These are phyloP conservation scores for Aureobasidium zeae DNA, from an alignment of 2,329 filamentous ascomycete genomes.

Conservation along the genomic window DNA sequence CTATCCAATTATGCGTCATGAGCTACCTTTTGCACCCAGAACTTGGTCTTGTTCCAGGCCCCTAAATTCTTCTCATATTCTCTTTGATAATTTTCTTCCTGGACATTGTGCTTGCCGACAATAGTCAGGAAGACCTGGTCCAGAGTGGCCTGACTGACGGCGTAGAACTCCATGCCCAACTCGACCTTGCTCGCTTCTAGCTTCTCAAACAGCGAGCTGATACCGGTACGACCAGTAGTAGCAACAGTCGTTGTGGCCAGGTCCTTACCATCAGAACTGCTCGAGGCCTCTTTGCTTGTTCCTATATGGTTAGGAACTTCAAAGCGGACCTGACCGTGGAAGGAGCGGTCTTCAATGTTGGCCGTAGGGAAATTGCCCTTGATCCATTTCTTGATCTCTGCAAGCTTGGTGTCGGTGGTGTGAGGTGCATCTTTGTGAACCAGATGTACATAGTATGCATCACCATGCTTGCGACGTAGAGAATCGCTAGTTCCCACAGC, in stretches of 20 bases:
- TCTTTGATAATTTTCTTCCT: constrained; percentile 51
- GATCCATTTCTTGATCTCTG: constrained; percentile 58
- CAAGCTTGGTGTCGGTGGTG: constrained; percentile 60
- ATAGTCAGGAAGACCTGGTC: constrained; percentile 88
- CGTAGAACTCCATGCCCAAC: constrained; percentile 75
- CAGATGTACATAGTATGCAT: constrained; percentile 71
- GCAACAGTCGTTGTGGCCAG: constrained; percentile 8
- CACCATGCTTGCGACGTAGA: constrained; percentile 65
- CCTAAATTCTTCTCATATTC: constrained; percentile 17
- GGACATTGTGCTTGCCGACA: constrained; percentile 67
- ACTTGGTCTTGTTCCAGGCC: constrained; percentile 11
- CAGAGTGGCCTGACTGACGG: constrained; percentile 74
- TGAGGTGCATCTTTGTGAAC: constrained; percentile 67
- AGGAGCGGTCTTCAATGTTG: constrained; percentile 61
- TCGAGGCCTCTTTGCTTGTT: constrained; percentile 15
- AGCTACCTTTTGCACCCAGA: neutral
- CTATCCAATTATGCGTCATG: constrained; percentile 16
- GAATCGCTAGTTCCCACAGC: constrained; percentile 68
- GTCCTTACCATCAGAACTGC: constrained; percentile 15
- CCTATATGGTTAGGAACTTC: constrained; percentile 48
- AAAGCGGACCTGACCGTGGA: constrained; percentile 83
- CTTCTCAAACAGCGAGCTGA: constrained; percentile 60
- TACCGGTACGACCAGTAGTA: constrained; percentile 24
- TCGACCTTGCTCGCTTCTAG: constrained; percentile 61
- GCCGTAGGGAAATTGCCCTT: constrained; percentile 51